Conservation (phyloP, 495 filamentous ascomycete species). For the Neurospora tetraspora region DNA sequence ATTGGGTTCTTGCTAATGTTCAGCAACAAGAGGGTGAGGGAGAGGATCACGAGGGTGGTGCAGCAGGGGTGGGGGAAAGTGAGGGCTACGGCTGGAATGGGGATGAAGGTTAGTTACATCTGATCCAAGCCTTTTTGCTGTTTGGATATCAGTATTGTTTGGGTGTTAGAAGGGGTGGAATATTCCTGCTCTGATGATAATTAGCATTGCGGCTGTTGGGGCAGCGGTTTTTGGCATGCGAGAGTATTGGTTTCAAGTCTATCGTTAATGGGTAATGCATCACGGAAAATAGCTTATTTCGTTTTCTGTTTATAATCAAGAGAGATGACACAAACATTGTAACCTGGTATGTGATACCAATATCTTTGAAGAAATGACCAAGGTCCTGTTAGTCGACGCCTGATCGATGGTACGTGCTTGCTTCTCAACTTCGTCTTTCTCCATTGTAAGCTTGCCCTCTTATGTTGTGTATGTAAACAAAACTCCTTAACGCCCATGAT, state of each 20-base stretch:
- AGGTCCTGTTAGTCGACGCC: not conserved
- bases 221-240: not conserved
- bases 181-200: not conserved
- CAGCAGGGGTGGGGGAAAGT: conserved; percentile 74
- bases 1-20: conserved; percentile 72
- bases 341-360: not conserved
- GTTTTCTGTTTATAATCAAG: not conserved
- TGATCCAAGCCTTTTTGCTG: not conserved
- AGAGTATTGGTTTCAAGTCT: not conserved
- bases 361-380: not conserved
- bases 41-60: conserved; percentile 58
- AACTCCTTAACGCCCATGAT: not conserved
- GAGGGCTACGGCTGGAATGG: conserved; percentile 82
- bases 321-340: not conserved
- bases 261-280: not conserved
- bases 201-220: not conserved
- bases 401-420: not conserved
- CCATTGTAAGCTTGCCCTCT: not conserved
- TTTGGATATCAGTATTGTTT: not conserved
- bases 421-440: not conserved
- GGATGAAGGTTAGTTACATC: conserved; percentile 95
- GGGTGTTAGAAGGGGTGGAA: not conserved
- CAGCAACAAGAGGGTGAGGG: conserved; percentile 61
- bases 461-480: not conserved
- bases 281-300: not conserved